phyloP scores from a whole-genome alignment of 768 basidiomycete species.

The Russula brevipes region DNA sequence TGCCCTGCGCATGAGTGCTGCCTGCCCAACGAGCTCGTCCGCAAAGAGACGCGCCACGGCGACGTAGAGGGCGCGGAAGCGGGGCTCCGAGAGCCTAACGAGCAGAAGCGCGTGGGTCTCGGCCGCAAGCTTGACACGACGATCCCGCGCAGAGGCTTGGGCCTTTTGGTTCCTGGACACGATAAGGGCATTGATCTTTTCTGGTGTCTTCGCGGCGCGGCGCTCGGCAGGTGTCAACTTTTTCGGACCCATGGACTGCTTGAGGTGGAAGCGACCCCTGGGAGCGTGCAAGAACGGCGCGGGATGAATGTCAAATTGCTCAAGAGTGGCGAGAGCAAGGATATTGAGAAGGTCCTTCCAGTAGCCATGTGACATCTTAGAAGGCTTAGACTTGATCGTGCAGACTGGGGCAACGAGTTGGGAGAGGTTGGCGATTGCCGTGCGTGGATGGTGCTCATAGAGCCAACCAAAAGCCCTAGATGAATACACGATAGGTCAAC shows the following conservation, averaged over 20 bases:
- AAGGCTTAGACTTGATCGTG: conserved; percentile 28
- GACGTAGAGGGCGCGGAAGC: conserved; percentile 59
- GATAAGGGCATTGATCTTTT: not conserved
- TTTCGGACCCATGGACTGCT: not conserved
- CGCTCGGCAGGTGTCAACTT: conserved; percentile 7
- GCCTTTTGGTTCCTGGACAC: conserved; percentile 17
- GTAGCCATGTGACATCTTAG: conserved; percentile 49
- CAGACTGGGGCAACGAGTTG: conserved; percentile 28
- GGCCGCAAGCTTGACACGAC: conserved; percentile 27
- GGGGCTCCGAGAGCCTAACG: conserved; percentile 41
- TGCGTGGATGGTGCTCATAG: conserved; percentile 61
- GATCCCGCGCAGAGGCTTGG: conserved; percentile 20
- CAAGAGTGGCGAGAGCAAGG: conserved; percentile 51
- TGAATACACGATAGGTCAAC: not conserved
- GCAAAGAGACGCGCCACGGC: conserved; percentile 58
- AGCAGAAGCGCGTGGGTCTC: conserved; percentile 36
- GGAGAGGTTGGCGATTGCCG: conserved; percentile 51
- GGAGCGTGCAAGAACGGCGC: conserved; percentile 7
- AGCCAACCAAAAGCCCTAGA: conserved; percentile 60
- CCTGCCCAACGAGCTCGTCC: conserved; percentile 46
- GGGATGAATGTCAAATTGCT: conserved; percentile 38
- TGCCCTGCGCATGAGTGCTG: conserved; percentile 37
- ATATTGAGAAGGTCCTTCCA: conserved; percentile 76
- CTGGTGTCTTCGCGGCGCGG: conserved; percentile 27
- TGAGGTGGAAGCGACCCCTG: not conserved